Base-by-base conservation (phyloP, 2,329 filamentous ascomycete genomes). In the Dactylellina cionopaga region DNA sequence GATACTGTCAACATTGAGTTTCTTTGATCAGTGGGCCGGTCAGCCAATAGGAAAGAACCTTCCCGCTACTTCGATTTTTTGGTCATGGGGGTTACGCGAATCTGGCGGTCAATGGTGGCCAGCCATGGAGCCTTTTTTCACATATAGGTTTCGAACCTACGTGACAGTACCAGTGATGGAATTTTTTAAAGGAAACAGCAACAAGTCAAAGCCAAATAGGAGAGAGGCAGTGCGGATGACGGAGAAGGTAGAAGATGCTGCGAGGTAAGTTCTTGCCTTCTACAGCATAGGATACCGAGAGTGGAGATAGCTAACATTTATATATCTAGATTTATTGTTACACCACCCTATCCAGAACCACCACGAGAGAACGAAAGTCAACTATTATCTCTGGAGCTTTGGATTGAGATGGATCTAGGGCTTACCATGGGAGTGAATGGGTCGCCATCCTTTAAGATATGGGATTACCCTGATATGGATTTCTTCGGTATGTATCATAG, bases 401-500 rank as follows among this genome's bases (percentile, higher is more conserved):
- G 64, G 64, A 62, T 69, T 33, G 44, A 62, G 10, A 69, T 69
- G 46, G 55, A 69, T 25, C 19, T 43, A 13, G 41, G 51, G 6
- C 27, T 54, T 24, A 33, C 9, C 24, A n/a, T 44, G 19, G 27
- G 47, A 1, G 2, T 1, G 0, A 47, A 17, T 1, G 47, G 64
- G 7, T 22, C 17, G 4, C 37, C 64, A 10, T 37, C 46, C 5
- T 62, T 69, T 29, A 22, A 11, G 3, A 5, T 31, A 19, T n/a
- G 49, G 19, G 55, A 69, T 15, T 69, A 69, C 15, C 64, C 64
- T 7, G 55, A 69, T 25, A 19, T 29, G n/a, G 64, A 69, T 27
- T 69, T 69, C 15, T 69, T 47, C n/a, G 64, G 64, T 69, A 31
- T n/a, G 39, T 33, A 4, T 13, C 35, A 22, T 39, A 27, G 27